Conservation (phyloP, 805 yeast species). For the Yamadazyma sp. region DNA sequence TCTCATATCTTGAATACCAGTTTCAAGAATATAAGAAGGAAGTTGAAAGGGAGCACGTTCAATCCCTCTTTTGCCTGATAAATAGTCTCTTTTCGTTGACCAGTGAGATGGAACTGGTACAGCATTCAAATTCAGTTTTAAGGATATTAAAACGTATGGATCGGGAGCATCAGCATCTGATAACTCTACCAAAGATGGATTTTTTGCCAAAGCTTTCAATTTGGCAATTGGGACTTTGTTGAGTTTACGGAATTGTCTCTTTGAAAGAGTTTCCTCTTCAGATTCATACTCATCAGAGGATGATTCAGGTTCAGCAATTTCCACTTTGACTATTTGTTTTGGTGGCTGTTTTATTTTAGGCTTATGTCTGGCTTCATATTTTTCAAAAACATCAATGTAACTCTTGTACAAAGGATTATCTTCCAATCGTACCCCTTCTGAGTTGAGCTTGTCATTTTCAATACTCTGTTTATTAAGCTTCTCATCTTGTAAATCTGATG, state of each 20-base stretch:
- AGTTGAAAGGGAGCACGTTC: conserved; percentile 71
- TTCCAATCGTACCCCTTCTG: no score
- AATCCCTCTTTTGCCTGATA: conserved; percentile 61
- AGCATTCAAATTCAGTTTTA: conserved; percentile 63
- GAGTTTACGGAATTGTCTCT: conserved; percentile 46
- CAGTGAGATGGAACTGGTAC: conserved; percentile 85
- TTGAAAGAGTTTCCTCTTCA: conserved; percentile 11
- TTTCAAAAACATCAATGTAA: conserved; percentile 20
- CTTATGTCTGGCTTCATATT: conserved; percentile 6
- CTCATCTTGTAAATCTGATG: no score
- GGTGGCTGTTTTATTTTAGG: not conserved
- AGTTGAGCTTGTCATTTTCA: no score
- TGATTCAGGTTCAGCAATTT: conserved; percentile 3
- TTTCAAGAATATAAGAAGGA: conserved; percentile 73
- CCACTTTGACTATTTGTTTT: not conserved
- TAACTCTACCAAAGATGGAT: conserved; percentile 83
- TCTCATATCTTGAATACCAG: conserved; percentile 88
- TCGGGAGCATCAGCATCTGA: conserved; percentile 81
- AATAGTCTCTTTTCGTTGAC: conserved; percentile 73
- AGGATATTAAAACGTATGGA: conserved; percentile 60
- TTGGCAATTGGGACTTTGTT: conserved; percentile 63
- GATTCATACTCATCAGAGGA: conserved; percentile 18
- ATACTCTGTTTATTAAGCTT: no score
- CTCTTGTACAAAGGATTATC: conserved; percentile 15
- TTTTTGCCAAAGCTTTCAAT: conserved; percentile 55